These are phyloP conservation scores for Emmonsiellopsis sp. DNA, from an alignment of 2,329 filamentous ascomycete genomes.

Conservation along the genomic window DNA sequence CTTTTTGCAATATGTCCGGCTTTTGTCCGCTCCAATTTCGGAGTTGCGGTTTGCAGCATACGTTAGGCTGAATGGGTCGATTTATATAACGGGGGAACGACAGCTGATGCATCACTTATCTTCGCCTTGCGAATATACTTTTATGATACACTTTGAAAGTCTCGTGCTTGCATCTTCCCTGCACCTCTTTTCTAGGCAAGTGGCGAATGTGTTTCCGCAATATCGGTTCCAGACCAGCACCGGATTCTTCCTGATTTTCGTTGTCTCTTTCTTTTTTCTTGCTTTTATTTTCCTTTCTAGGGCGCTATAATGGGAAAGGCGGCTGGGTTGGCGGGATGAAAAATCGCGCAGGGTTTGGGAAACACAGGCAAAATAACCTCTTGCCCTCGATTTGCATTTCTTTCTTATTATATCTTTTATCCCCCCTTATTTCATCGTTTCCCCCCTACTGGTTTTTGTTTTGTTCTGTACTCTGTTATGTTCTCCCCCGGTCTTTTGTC, in stretches of 20 bases:
- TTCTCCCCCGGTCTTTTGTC: neutral
- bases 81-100: neutral
- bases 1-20: neutral
- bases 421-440: neutral
- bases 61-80: neutral
- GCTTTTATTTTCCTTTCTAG: conserved; percentile 13
- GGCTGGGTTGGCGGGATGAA: conserved; percentile 27
- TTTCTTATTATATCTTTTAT: neutral
- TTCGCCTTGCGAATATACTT: neutral
- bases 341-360: conserved; percentile 4
- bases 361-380: neutral
- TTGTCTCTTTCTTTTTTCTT: conserved; percentile 17
- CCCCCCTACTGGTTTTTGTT: neutral
- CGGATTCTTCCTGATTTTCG: conserved; percentile 15
- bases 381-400: neutral
- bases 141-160: neutral
- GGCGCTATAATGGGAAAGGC: conserved; percentile 33
- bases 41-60: neutral
- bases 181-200: neutral
- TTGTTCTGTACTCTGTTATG: neutral
- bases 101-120: neutral
- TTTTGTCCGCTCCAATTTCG: neutral
- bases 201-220: neutral
- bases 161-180: neutral
- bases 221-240: neutral